Evolutionary conservation across 1,284 basidiomycete species (phyloP).

Genomic region (Inonotus hispidus): DNA sequence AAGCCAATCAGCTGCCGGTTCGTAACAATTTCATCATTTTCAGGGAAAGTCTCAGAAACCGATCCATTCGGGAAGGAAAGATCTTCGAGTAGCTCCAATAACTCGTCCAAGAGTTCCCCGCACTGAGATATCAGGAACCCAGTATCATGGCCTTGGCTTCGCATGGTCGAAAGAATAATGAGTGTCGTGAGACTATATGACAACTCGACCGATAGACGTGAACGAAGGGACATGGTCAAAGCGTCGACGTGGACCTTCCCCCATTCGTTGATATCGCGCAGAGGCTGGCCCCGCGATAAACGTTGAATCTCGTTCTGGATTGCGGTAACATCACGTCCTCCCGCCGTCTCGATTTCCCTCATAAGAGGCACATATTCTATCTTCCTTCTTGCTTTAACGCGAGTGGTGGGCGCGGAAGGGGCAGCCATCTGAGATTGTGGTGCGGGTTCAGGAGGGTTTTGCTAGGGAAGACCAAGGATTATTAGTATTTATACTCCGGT

Average conservation of each 20-base stretch:
- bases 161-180: conserved; percentile 78
- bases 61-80: conserved; percentile 50
- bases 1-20: conserved; percentile 59
- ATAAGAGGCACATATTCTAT: conserved; percentile 88
- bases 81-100: conserved; percentile 85
- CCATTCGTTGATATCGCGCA: conserved; percentile 74
- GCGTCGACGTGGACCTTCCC: conserved; percentile 86
- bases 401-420: conserved; percentile 21
- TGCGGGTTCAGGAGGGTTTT: conserved; percentile 36
- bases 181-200: conserved; percentile 89
- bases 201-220: conserved; percentile 77
- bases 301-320: conserved; percentile 61
- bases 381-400: conserved; percentile 54
- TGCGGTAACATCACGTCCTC: conserved; percentile 78
- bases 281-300: conserved; percentile 25
- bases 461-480: background rate
- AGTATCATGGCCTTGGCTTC: conserved; percentile 47
- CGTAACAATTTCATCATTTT: conserved; percentile 42
- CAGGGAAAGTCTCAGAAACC: conserved; percentile 28
- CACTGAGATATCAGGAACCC: conserved; percentile 76
- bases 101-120: conserved; percentile 80
- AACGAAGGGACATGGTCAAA: conserved; percentile 86
- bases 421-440: conserved; percentile 7
- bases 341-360: conserved; percentile 72
- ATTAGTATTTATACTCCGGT: conserved; percentile 7